phyloP scores from a whole-genome alignment of 1,139 yeast species.

The Suzukiozyma palmioleophila region DNA sequence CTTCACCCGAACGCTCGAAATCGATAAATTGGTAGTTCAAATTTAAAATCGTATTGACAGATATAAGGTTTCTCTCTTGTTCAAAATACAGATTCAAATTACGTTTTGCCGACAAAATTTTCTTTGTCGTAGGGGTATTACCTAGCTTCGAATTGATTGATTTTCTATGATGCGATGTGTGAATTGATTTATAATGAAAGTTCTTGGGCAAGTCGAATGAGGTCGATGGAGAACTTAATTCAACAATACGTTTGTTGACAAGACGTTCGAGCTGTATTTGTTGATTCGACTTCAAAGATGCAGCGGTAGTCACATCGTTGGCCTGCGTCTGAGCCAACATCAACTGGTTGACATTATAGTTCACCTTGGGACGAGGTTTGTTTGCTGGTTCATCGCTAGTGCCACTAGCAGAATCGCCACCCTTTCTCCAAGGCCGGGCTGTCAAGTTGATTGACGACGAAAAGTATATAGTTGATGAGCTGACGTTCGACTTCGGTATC shows the following conservation, averaged over 20 bases:
- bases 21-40: slow-evolving; percentile 42
- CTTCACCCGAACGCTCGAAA: slow-evolving; percentile 11
- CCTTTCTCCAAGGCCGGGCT: slow-evolving; percentile 30
- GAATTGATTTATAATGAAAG: slow-evolving; percentile 33
- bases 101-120: slow-evolving; percentile 41
- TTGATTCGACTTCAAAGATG: slow-evolving; percentile 39
- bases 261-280: slow-evolving; percentile 41
- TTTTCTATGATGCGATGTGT: slow-evolving; percentile 17
- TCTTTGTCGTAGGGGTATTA: slow-evolving; percentile 44
- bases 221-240: slow-evolving; percentile 26
- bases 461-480: slow-evolving; percentile 38
- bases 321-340: slow-evolving; percentile 44
- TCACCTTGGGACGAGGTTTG: slow-evolving; percentile 37
- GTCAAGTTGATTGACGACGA: slow-evolving; percentile 42
- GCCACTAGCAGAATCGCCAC: slow-evolving; percentile 10
- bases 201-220: slow-evolving; percentile 42
- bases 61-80: slow-evolving; percentile 43
- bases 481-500: slow-evolving; percentile 34
- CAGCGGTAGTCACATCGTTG: slow-evolving; percentile 14
- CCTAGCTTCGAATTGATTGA: slow-evolving; percentile 32
- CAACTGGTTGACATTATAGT: slow-evolving; percentile 41
- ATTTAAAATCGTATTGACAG: slow-evolving; percentile 38
- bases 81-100: slow-evolving; percentile 45
- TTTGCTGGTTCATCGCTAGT: slow-evolving; percentile 15
- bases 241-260: slow-evolving; percentile 34